Evolutionary conservation across 2,329 filamentous ascomycete genomes (phyloP).

Genomic region (Ophiognomonia clavigignenti-juglandacearum): DNA sequence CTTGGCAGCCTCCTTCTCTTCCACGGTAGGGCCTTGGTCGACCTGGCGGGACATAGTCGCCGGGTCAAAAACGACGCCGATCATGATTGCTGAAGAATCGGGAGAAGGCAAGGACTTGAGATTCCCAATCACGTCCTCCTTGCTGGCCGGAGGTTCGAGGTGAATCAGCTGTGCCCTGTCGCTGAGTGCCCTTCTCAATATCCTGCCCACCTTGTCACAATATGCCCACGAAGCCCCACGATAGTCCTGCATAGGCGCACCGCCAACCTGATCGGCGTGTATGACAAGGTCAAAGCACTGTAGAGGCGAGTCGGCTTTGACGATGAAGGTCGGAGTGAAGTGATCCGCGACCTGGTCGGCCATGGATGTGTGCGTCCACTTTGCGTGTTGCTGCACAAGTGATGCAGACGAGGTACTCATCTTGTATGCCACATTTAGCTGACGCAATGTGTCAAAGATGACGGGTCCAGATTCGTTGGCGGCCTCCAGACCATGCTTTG

Average conservation of each 20-base stretch:
- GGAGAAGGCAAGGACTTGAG: slow-evolving; percentile 34
- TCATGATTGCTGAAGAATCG: slow-evolving; percentile 34
- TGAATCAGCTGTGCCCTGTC: slow-evolving; percentile 69
- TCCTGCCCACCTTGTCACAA: slow-evolving; percentile 55
- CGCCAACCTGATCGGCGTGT: slow-evolving; percentile 23
- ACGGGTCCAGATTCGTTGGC: slow-evolving; percentile 54
- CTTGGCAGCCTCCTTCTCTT: slow-evolving; percentile 77
- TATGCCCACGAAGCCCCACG: slow-evolving; percentile 41
- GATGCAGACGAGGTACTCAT: slow-evolving; percentile 83
- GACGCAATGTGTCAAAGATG: slow-evolving; percentile 70
- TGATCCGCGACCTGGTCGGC: slow-evolving; percentile 71
- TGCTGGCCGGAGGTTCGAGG: slow-evolving; percentile 27
- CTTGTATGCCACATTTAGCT: slow-evolving; percentile 82
- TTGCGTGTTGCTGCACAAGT: slow-evolving; percentile 69
- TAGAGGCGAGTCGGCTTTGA: slow-evolving; percentile 48
- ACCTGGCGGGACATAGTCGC: slow-evolving; percentile 69
- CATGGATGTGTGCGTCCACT: slow-evolving; percentile 67
- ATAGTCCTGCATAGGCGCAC: slow-evolving; percentile 25
- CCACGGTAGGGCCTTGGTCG: slow-evolving; percentile 82
- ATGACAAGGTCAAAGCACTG: slow-evolving; percentile 51
- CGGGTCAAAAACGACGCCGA: slow-evolving; percentile 70
- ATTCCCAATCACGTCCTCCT: slow-evolving; percentile 37
- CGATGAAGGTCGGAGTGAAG: slow-evolving; percentile 81
- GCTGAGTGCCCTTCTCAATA: slow-evolving; percentile 66
- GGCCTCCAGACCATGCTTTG: slow-evolving; percentile 34